phyloP scores from a whole-genome alignment of 306 rosid species.

The Heteromeles arbutifolia region DNA sequence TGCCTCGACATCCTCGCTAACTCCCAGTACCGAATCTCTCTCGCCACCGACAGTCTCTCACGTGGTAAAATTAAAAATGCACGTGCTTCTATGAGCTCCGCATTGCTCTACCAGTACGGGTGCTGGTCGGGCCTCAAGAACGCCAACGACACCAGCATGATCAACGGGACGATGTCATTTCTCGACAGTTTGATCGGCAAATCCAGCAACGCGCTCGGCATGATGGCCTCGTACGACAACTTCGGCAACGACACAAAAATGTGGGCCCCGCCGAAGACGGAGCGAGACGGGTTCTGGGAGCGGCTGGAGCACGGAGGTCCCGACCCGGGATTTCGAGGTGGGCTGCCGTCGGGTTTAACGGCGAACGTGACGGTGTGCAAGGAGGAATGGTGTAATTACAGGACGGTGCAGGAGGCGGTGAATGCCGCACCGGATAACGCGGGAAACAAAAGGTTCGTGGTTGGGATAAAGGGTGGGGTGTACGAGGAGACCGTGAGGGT shows the following conservation, averaged over 20 bases:
- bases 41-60: constrained; percentile 32
- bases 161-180: constrained; percentile 52
- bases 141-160: constrained; percentile 65
- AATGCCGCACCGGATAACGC: constrained; percentile 45
- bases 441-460: constrained; percentile 40
- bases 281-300: constrained; percentile 79
- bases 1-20: constrained; percentile 43
- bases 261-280: constrained; percentile 62
- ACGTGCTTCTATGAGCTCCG: constrained; percentile 69
- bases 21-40: constrained; percentile 52
- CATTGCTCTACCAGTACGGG: constrained; percentile 60
- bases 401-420: constrained; percentile 74
- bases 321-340: constrained; percentile 2
- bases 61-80: constrained; percentile 43
- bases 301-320: constrained; percentile 9
- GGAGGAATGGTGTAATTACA: constrained; percentile 24
- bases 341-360: constrained; percentile 34
- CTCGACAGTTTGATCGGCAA: constrained; percentile 20
- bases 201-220: constrained; percentile 69
- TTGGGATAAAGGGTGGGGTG: constrained; percentile 57
- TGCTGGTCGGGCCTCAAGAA: constrained; percentile 72
- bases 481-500: constrained; percentile 76
- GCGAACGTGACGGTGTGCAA: constrained; percentile 64
- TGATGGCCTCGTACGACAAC: constrained; percentile 48
- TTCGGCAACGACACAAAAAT: constrained; percentile 40